These are phyloP conservation scores for Trichoderma lentiforme DNA, from an alignment of 2,329 filamentous ascomycete genomes.

Conservation along the genomic window DNA sequence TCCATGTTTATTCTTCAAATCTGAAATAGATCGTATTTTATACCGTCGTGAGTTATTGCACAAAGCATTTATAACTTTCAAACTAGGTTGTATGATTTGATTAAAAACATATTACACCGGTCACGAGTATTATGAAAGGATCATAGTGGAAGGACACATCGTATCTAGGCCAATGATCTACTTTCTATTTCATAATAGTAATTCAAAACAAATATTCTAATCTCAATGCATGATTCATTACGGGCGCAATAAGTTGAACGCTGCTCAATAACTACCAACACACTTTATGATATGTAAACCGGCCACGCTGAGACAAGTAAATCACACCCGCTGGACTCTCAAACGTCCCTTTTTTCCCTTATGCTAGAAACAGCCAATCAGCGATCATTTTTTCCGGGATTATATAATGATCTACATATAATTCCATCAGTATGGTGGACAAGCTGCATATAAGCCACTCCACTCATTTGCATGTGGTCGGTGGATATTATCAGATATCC, in stretches of 20 bases:
- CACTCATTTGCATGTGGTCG: background rate
- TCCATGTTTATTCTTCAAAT: background rate
- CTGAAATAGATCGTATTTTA: background rate
- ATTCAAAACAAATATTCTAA: background rate
- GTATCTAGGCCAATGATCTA: background rate
- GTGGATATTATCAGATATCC: background rate
- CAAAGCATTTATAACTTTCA: background rate
- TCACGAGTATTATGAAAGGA: background rate
- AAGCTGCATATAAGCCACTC: background rate
- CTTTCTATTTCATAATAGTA: background rate
- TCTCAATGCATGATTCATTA: background rate
- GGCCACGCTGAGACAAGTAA: background rate
- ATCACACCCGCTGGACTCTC: background rate
- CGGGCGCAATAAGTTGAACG: background rate
- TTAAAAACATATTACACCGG: background rate
- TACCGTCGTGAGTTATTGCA: background rate
- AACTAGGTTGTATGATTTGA: background rate
- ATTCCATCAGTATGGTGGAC: background rate
- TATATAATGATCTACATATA: background rate
- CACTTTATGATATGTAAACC: background rate
- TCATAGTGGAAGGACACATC: background rate
- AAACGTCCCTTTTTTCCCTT: background rate
- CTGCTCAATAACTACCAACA: background rate
- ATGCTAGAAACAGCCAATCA: background rate
- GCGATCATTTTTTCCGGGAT: background rate